Base-by-base conservation (phyloP, 768 basidiomycete species). In the Termitomyces sp. region DNA sequence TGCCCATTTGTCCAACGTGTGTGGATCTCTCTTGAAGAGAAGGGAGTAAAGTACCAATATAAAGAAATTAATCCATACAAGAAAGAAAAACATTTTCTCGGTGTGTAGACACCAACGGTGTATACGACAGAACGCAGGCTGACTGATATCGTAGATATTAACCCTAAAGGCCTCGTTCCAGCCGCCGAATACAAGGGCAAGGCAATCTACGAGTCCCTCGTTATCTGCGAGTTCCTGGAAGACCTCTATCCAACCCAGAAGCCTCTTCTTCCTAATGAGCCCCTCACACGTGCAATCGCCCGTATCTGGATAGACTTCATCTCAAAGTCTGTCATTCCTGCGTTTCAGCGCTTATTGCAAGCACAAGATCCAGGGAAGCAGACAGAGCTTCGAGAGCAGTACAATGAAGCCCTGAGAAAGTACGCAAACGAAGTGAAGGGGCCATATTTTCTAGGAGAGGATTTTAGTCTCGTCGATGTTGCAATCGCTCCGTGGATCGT, bases 81-180 rank as follows among this genome's bases (percentile, higher is more conserved):
- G 70, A 87, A 87, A 62, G 82, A 82, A 62, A 69, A 75, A 15
- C 74, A 79, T 42, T 83, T 82, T 64, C 71, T 83, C 31, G 77
- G 81, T 79, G 57, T 37, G 74, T 55, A 31, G 17, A 28, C 17
- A 21, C 37, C 31, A 14, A 17, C 0, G 12, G 14, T 14, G 19
- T 2, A 26, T 35, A 12, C 1, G 0, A 15, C 42, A 14, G 26
- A 41, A 38, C n/a, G 11, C 10, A 23, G 3, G n/a, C 53, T 62
- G 45, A 58, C 31, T 23, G 51, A 30, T 31, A 58, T 64, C 33
- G 47, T 64, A 73, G 75, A 73, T 35, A 77, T 89, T 62, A 87
- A 86, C 58, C 86, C 87, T 0, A 85, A 83, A 62, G 87, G 87
- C 5, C 77, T 88, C 44, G 86, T 89, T 11, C 86, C 87, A 0